Evolutionary conservation across 176 grass and related monocot genomes (phyloP).

Genomic region (Eragrostis curvula): DNA sequence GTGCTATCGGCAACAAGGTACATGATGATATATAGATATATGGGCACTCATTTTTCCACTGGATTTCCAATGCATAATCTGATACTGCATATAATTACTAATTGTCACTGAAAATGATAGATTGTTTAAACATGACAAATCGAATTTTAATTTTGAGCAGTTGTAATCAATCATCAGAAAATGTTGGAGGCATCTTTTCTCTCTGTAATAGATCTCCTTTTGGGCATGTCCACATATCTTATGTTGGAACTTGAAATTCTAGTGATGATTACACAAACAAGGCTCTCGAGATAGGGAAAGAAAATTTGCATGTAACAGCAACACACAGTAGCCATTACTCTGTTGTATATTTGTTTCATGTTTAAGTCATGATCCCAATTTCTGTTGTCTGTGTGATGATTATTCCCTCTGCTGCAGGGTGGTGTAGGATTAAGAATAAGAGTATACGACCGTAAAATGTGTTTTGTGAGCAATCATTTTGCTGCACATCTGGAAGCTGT

Average conservation of each 20-base stretch:
- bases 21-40: conserved; percentile 28
- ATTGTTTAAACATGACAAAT: conserved; percentile 7
- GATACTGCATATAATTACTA: neutral
- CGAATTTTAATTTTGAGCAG: neutral
- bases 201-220: neutral
- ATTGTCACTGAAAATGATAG: neutral
- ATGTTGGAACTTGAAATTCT: conserved; percentile 22
- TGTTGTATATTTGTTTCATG: conserved; percentile 27
- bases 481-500: conserved; percentile 96
- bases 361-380: conserved; percentile 22
- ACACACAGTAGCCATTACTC: conserved; percentile 3
- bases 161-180: conserved; percentile 4
- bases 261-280: conserved; percentile 11
- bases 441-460: conserved; percentile 89
- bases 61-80: conserved; percentile 7
- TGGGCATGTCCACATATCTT: conserved; percentile 1
- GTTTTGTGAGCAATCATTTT: conserved; percentile 98
- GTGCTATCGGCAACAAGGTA: conserved; percentile 97
- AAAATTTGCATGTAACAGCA: conserved; percentile 25
- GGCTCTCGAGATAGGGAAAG: neutral
- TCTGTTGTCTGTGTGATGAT: conserved; percentile 35
- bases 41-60: conserved; percentile 3
- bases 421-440: conserved; percentile 98
- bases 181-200: neutral
- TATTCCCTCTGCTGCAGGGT: conserved; percentile 66